Base-by-base conservation (phyloP, 2,329 filamentous ascomycete genomes). In the Trichoderma breve region DNA sequence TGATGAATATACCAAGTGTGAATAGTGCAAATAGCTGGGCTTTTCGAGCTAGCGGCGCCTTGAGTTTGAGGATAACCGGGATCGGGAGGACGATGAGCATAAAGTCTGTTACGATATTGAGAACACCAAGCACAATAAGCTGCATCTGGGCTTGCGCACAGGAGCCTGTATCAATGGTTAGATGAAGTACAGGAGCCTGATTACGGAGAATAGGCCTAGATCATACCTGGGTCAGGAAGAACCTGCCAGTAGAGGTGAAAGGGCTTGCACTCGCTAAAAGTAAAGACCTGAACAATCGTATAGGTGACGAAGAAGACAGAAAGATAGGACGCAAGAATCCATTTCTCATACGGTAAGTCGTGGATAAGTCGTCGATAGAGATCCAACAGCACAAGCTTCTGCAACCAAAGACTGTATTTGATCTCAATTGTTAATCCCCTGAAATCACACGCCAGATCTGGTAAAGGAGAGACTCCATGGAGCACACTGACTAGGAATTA, bases 161-260 rank as follows among this genome's bases (percentile, higher is more conserved):
- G 1, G 70, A 12, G 15, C 77, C 78, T 76, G 36, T 53, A 30
- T 36, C 51, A 32, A 62, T 15, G 6, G 18, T 64, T 28, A 72
- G 70, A 61, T 12, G 24, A 28, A n/a, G 15, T 9, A 36, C 26
- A 6, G 8, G 12, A 18, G 24, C 9, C n/a, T 3, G 21, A 11
- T 18, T 7, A 9, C n/a, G 8, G 47, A 15, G 28, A 21, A 18
- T 6, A 21, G 58, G 9, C 6, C 26, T 63, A 2, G 21, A 8
- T 71, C 75, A n/a, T 77, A 77, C 80, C 81, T 65, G 81, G 80
- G 70, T 77, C 75, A 60, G 80, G 87, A 1, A 84, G 75, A 67
- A 89, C 84, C 76, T 88, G 86, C 86, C 86, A 89, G 77, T 89
- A 88, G 68, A 87, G 84, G 62, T 80, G 75, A 74, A 88, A 85